Evolutionary conservation across 768 basidiomycete genomes (phyloP).

Genomic region (Paxillus ammoniavirescens): DNA sequence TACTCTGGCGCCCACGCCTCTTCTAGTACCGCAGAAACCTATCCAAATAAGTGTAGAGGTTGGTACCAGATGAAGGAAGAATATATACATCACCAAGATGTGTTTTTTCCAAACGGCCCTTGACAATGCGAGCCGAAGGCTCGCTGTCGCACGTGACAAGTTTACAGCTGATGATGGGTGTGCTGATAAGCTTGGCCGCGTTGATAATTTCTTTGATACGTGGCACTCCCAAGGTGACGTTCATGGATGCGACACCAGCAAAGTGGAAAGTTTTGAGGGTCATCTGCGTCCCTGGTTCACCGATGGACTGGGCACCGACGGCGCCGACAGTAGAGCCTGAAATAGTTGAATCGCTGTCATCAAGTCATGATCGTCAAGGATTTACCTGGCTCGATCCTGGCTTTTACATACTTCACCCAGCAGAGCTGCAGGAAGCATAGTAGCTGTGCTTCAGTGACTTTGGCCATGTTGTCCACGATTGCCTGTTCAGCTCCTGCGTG

Average conservation of each 20-base stretch:
- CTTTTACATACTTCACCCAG: slow-evolving; percentile 89
- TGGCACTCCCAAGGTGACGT: slow-evolving; percentile 98
- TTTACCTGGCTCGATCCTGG: slow-evolving; percentile 92
- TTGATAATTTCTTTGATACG: slow-evolving; percentile 99
- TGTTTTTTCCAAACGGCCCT: slow-evolving; percentile 94
- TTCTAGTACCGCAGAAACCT: slow-evolving; percentile 92
- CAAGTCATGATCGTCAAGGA: not conserved
- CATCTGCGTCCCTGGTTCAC: slow-evolving; percentile 99
- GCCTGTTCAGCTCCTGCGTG: slow-evolving; percentile 59
- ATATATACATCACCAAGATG: slow-evolving; percentile 81
- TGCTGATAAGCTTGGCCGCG: slow-evolving; percentile 95
- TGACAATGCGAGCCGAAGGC: slow-evolving; percentile 96
- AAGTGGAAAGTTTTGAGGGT: slow-evolving; percentile 99
- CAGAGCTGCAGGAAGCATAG: slow-evolving; percentile 80
- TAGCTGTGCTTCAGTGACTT: slow-evolving; percentile 84
- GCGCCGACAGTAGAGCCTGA: slow-evolving; percentile 96
- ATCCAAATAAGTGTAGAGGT: not conserved
- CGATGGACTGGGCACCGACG: slow-evolving; percentile 98
- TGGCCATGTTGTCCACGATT: slow-evolving; percentile 85
- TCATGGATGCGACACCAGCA: slow-evolving; percentile 99
- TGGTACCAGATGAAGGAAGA: not conserved
- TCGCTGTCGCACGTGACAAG: slow-evolving; percentile 84
- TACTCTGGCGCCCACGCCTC: slow-evolving; percentile 95
- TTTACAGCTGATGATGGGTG: slow-evolving; percentile 97
- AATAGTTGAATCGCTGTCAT: not conserved